These are phyloP conservation scores for Cornus florida DNA, from an alignment of 148 eudicot species.

Conservation along the genomic window DNA sequence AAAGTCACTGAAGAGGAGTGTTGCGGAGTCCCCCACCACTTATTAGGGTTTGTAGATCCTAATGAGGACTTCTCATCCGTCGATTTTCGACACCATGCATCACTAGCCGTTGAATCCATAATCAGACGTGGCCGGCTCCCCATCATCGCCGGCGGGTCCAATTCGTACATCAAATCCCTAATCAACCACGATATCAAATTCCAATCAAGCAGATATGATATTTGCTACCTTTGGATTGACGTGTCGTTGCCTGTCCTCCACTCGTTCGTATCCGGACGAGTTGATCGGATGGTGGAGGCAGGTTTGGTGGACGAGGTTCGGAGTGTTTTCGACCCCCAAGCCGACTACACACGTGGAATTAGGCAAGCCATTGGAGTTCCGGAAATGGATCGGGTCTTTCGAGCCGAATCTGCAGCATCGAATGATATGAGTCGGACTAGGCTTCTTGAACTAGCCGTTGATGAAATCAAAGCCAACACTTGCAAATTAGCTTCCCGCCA, in stretches of 20 bases:
- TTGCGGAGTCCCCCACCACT: slow-evolving; percentile 70
- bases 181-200: slow-evolving; percentile 63
- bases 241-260: slow-evolving; percentile 50
- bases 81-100: slow-evolving; percentile 60
- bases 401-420: slow-evolving; percentile 29
- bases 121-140: slow-evolving; percentile 52
- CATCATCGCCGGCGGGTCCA: slow-evolving; percentile 91
- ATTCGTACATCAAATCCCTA: slow-evolving; percentile 69
- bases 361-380: slow-evolving; percentile 90
- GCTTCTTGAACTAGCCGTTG: slow-evolving; percentile 51
- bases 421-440: slow-evolving; percentile 28
- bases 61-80: slow-evolving; percentile 50
- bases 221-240: slow-evolving; percentile 81
- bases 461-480: slow-evolving; percentile 64
- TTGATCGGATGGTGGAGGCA: slow-evolving; percentile 59
- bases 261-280: slow-evolving; percentile 62
- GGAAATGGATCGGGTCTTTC: slow-evolving; percentile 57
- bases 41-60: slow-evolving; percentile 60
- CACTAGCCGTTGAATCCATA: slow-evolving; percentile 54
- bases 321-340: slow-evolving; percentile 41
- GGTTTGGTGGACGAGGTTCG: slow-evolving; percentile 74
- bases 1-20: slow-evolving; percentile 78
- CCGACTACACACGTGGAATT: slow-evolving; percentile 57
- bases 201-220: slow-evolving; percentile 46
- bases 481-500: slow-evolving; percentile 59